Conservation (phyloP, 2,329 filamentous ascomycete species). For the Dothideomycetidae sp. region DNA sequence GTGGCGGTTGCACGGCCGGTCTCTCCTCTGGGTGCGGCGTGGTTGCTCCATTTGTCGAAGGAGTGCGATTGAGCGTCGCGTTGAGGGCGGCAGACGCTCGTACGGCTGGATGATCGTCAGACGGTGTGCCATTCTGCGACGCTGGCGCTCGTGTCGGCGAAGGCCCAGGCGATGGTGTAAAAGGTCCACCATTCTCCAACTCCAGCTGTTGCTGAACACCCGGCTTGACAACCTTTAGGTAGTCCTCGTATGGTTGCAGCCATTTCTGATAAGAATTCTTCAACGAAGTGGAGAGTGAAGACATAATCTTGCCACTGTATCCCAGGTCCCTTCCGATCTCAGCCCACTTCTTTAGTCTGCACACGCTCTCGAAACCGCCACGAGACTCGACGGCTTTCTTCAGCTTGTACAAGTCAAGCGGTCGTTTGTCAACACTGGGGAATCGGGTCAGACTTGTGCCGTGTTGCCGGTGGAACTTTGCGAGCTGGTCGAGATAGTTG, state of each 20-base stretch:
- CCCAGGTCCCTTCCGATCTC: constrained; percentile 93
- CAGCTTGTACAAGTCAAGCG: constrained; percentile 83
- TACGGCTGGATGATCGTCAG: constrained; percentile 51
- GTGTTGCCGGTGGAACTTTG: constrained; percentile 94
- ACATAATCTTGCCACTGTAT: constrained; percentile 99
- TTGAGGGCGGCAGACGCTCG: constrained; percentile 43
- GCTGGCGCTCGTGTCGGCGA: constrained; percentile 51
- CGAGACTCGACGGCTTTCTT: constrained; percentile 94
- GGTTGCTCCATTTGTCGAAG: constrained; percentile 10
- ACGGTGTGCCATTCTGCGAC: constrained; percentile 33
- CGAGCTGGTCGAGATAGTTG: constrained; percentile 86
- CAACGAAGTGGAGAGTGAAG: constrained; percentile 86
- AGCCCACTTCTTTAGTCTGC: constrained; percentile 97
- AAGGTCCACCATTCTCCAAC: constrained; percentile 79
- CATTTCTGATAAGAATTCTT: constrained; percentile 98
- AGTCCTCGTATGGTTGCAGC: constrained; percentile 94
- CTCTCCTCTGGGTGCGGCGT: constrained; percentile 23
- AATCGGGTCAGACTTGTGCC: constrained; percentile 87
- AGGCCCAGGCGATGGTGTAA: constrained; percentile 63
- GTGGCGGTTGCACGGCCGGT: constrained; percentile 26
- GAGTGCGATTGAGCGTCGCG: constrained; percentile 26
- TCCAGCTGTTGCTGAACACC: constrained; percentile 94
- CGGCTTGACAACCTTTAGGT: constrained; percentile 76
- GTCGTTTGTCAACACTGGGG: constrained; percentile 94
- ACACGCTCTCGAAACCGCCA: constrained; percentile 91